Evolutionary conservation across 352 stramenopile genomes (phyloP).

Genomic region (Phytopythium delawarense): DNA sequence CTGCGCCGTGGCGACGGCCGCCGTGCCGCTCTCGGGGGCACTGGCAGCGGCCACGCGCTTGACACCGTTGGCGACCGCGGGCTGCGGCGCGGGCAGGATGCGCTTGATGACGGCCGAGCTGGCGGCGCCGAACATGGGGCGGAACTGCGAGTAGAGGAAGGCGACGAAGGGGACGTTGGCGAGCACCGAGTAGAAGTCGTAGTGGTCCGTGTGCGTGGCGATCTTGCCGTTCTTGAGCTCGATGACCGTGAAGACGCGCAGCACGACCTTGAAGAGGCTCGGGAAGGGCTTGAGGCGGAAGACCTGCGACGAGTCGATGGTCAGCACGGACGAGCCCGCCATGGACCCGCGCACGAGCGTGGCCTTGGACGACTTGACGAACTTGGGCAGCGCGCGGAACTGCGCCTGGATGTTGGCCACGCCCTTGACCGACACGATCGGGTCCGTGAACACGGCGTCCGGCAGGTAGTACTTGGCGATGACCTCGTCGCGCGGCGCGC

Average conservation of each 20-base stretch:
- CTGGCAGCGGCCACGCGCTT: conserved; percentile 10
- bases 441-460: conserved; percentile 78
- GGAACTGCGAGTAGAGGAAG: conserved; percentile 81
- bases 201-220: conserved; percentile 81
- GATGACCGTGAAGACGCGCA: conserved; percentile 79
- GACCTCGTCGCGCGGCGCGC: conserved; percentile 52
- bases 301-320: conserved; percentile 75
- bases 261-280: conserved; percentile 61
- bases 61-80: conserved; percentile 14
- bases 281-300: conserved; percentile 75
- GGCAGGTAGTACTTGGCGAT: conserved; percentile 76
- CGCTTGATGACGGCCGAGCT: conserved; percentile 72
- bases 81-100: conserved; percentile 33
- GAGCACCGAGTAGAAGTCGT: conserved; percentile 79
- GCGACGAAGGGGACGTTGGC: conserved; percentile 70
- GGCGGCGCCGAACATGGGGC: conserved; percentile 60
- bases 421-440: conserved; percentile 64
- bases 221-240: conserved; percentile 82
- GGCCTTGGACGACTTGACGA: conserved; percentile 72
- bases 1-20: conserved; percentile 24
- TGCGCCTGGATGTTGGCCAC: conserved; percentile 83
- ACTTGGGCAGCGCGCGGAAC: conserved; percentile 74
- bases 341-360: conserved; percentile 82
- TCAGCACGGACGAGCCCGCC: conserved; percentile 70
- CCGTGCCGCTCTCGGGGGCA: conserved; percentile 1